Conservation (phyloP, 495 filamentous ascomycete genomes). For the Chlorociboria aeruginascens region DNA sequence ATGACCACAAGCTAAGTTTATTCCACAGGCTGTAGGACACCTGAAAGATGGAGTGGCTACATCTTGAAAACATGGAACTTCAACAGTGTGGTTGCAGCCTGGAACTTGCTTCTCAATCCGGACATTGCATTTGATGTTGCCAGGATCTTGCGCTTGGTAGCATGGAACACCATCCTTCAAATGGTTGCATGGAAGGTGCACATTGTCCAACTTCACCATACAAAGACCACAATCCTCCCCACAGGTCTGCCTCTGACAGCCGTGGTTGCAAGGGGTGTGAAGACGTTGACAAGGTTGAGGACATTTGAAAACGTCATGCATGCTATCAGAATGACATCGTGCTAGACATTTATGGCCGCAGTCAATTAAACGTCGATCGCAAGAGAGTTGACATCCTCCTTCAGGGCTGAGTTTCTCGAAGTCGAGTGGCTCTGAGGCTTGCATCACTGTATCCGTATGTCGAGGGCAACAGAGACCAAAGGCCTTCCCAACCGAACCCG, state of each 20-base stretch:
- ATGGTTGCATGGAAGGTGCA: conserved; percentile 10
- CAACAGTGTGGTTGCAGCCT: conserved; percentile 5
- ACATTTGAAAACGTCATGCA: conserved; percentile 10
- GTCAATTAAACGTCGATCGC: conserved; percentile 3
- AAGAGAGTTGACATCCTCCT: conserved; percentile 11
- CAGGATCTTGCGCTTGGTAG: conserved; percentile 5
- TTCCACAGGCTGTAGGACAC: conserved; percentile 8
- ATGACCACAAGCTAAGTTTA: conserved; percentile 9
- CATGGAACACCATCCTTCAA: conserved; percentile 7
- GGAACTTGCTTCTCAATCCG: conserved; percentile 6
- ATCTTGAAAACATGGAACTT: conserved; percentile 5
- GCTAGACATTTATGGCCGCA: conserved; percentile 11
- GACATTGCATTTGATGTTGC: conserved; percentile 6
- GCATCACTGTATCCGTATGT: conserved; percentile 23
- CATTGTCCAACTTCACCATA: conserved; percentile 4
- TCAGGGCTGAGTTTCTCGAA: conserved; percentile 13
- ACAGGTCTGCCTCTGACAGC: conserved; percentile 9
- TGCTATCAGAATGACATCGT: conserved; percentile 14
- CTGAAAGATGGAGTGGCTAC: conserved; percentile 1
- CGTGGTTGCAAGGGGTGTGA: conserved; percentile 8
- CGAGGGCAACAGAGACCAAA: conserved; percentile 33
- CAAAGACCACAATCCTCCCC: conserved; percentile 6
- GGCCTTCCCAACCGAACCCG: conserved; percentile 22
- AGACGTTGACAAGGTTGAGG: conserved; percentile 9
- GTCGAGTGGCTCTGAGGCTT: conserved; percentile 25